Evolutionary conservation across 305 asterid genomes (phyloP), one percentile per base, ranked within the genome.

Genomic region (Petunia hybrid): DNA sequence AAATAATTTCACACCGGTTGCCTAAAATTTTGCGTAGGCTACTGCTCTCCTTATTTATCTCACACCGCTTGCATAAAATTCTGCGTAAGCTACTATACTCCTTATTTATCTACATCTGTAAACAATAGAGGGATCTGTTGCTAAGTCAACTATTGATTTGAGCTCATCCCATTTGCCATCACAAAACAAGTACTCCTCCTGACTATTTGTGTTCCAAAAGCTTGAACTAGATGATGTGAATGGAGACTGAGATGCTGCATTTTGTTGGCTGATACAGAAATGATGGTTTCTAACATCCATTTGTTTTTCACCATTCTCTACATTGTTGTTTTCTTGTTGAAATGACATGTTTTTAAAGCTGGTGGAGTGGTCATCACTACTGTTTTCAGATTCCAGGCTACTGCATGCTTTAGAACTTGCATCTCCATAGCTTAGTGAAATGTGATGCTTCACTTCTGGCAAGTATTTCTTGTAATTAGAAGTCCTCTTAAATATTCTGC

Each of bases 401-500:
- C 83, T 82, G 70, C 85, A 79, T 59, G 86, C 56, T 74, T 85
- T 82, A 76, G 85, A 85, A 78, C 80, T 85, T 40, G 82, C 64
- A 80, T 78, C 82, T 10, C 39, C 71, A 73, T 16, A 59, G 39
- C 38, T 62, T 62, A 56, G 62, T 56, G 62, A 56, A 56, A 56
- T 1, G 16, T 16, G 80, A 40, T 81, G 80, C 75, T 73, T 86
- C 87, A 78, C 74, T 10, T 84, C 85, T 67, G 79, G 86, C 79
- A 71, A 66, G 61, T 79, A 80, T 61, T 81, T 88, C 59, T 78
- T 86, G 69, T 82, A 63, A 35, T 83, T 80, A 40, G 40, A 36
- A 59, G 61, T 80, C 81, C 88, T 78, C 66, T 88, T 88, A 64
- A 86, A 81, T 39, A 88, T 82, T 82, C 91, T 82, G 43, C 91